phyloP scores from a whole-genome alignment of 2,329 filamentous ascomycete genomes.

The Eutypella sp. region DNA sequence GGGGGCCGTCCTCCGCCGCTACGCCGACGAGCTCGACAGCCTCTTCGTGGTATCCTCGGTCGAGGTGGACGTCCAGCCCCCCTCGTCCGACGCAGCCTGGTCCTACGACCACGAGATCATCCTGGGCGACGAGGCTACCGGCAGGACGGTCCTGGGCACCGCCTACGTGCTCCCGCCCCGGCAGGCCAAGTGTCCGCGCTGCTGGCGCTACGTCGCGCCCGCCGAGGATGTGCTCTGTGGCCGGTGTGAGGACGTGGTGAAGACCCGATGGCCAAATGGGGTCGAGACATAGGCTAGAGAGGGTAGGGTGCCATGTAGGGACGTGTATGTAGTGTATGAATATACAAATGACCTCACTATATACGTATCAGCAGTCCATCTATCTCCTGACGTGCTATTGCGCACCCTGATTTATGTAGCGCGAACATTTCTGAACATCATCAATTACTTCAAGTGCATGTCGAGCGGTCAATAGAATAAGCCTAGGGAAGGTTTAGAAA shows the following conservation, averaged over 20 bases:
- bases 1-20: constrained; percentile 31
- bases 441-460: too few relatives aligned
- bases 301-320: too few relatives aligned
- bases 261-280: too few relatives aligned
- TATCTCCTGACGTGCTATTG: too few relatives aligned
- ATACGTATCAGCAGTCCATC: too few relatives aligned
- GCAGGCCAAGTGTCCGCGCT: constrained; percentile 72
- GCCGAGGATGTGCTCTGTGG: constrained; percentile 61
- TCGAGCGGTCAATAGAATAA: too few relatives aligned
- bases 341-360: too few relatives aligned
- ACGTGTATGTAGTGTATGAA: too few relatives aligned
- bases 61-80: constrained; percentile 35
- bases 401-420: too few relatives aligned
- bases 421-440: too few relatives aligned
- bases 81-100: constrained; percentile 31
- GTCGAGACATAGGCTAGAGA: too few relatives aligned
- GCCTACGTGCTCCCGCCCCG: constrained; percentile 45
- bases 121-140: constrained; percentile 23
- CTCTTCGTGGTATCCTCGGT: constrained; percentile 68
- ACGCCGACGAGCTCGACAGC: constrained; percentile 48
- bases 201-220: constrained; percentile 82
- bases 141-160: constrained; percentile 20
- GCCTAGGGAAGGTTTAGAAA: too few relatives aligned
- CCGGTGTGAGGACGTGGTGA: constrained; percentile 66
- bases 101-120: constrained; percentile 38